Conservation (phyloP, 2,329 filamentous ascomycete genomes). For the Plenodomus lindquistii region DNA sequence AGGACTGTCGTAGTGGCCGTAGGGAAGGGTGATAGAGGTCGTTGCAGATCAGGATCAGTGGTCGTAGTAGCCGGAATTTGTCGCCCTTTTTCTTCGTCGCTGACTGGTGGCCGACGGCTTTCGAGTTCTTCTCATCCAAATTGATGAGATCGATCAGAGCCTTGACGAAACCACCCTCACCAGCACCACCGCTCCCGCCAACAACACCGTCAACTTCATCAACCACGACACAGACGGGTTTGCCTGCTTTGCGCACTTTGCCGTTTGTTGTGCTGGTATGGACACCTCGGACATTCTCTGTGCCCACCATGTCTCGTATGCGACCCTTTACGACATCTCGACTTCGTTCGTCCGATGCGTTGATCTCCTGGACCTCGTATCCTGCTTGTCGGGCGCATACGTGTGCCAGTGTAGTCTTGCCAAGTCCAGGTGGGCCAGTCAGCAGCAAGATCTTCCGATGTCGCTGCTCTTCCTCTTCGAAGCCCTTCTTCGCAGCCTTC, state of each 20-base stretch:
- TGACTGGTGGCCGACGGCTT: conserved; percentile 42
- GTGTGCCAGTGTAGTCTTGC: conserved; percentile 94
- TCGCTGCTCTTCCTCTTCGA: conserved; percentile 69
- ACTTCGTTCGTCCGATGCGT: conserved; percentile 94
- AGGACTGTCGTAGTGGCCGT: conserved; percentile 78
- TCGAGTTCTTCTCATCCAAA: conserved; percentile 80
- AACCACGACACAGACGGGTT: conserved; percentile 89
- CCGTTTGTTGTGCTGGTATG: conserved; percentile 58
- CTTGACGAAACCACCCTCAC: conserved; percentile 94
- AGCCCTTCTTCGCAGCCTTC: conserved; percentile 50
- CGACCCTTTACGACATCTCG: conserved; percentile 85
- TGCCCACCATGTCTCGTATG: conserved; percentile 89
- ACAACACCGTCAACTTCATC: conserved; percentile 97
- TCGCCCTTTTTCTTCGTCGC: conserved; percentile 74
- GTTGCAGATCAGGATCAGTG: conserved; percentile 93
- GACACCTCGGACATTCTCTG: conserved; percentile 83
- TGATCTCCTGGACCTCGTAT: conserved; percentile 96
- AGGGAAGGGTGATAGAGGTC: conserved; percentile 93
- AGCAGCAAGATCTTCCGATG: conserved; percentile 88
- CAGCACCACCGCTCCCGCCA: conserved; percentile 66
- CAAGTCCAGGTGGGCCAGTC: conserved; percentile 88
- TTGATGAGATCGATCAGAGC: conserved; percentile 89
- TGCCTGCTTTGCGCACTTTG: conserved; percentile 71
- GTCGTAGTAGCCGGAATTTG: conserved; percentile 82
- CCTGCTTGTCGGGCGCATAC: conserved; percentile 94